Percentiles rank a stretch among this genome's conserved stretches.
Evolutionary conservation across 805 yeast species (phyloP).

Genomic region (Yamadazyma takamatsuzukensis): DNA sequence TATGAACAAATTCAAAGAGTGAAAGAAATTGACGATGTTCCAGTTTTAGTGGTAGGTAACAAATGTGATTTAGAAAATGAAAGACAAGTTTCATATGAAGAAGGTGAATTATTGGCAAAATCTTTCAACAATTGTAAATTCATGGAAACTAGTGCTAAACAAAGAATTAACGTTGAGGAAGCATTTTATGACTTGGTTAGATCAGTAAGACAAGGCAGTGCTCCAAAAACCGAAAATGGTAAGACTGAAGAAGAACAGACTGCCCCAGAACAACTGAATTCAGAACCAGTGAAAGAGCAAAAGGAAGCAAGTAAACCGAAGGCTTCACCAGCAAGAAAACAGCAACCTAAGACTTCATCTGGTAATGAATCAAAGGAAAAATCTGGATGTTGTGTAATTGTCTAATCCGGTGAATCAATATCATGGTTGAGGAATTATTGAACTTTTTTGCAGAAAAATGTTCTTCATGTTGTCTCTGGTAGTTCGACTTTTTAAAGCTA

Average conservation of each 20-base stretch:
- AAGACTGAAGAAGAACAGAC: conserved; percentile 6
- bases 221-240: conserved; percentile 1
- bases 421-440: neutral
- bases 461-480: too few relatives aligned
- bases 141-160: conserved; percentile 91
- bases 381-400: conserved; percentile 36
- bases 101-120: conserved; percentile 59
- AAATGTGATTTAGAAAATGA: conserved; percentile 72
- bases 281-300: conserved; percentile 7
- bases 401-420: conserved; percentile 11
- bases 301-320: conserved; percentile 7
- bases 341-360: conserved; percentile 9
- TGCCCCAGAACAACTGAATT: conserved; percentile 5
- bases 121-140: conserved; percentile 62
- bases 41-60: conserved; percentile 76
- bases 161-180: conserved; percentile 83
- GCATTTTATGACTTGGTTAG: conserved; percentile 71
- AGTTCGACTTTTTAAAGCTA: too few relatives aligned
- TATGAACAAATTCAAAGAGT: conserved; percentile 74
- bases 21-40: conserved; percentile 71
- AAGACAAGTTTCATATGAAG: conserved; percentile 69
- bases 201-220: conserved; percentile 37
- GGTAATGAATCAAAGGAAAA: conserved; percentile 24
- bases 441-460: too few relatives aligned
- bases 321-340: conserved; percentile 8